Base-by-base conservation (phyloP, 352 stramenopile species). In the Phytophthora citrophthora region DNA sequence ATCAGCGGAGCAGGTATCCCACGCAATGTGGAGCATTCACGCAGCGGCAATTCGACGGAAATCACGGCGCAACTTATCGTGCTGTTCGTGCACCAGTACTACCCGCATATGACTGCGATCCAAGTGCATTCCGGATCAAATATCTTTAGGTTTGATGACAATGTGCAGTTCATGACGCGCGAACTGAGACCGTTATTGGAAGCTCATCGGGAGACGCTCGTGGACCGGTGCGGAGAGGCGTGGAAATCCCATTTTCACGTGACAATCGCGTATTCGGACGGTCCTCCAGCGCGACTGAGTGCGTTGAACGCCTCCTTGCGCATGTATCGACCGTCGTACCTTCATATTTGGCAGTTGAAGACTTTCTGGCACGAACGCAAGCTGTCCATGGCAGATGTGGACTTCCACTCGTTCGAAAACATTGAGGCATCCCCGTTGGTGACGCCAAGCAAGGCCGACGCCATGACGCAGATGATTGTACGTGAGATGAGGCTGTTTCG, bases 291-390 rank as follows among this genome's bases (percentile, higher is more conserved):
- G 24, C 79, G 97, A 20, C 86, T 98, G 38, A 97, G 96, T 75
- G 97, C 97, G 16, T 91, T 99, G 55, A 99, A 99, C 70, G 91
- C 96, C 12, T 93, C 92, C 31, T 77, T 99, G 47, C 88, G 97
- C 7, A 93, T 94, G 20, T 99, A 98, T 75, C 64, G 75, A 13
- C 96, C 96, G 20, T 97, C 88, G 24, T 99, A 98, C 53, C 90
- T 99, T 64, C 97, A 99, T 77, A 96, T 99, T 57, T 99, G 96
- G 97, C 94, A 99, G 77, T 88, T 99, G 56, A 99, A 99, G 76
- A 99, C 96, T 1, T 99, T 99, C 74, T 99, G 97, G 97, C 94
- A 99, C 70, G 89, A 99, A 64, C 86, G 77, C 5, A 96, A 98
- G 41, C 85, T 99, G 50, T 96, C 89, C 40, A 89, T 98, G 69